Evolutionary conservation across 169 alveolate genomes (phyloP), one percentile per base, ranked within the genome.

Genomic region (Eimeria falciformis): DNA sequence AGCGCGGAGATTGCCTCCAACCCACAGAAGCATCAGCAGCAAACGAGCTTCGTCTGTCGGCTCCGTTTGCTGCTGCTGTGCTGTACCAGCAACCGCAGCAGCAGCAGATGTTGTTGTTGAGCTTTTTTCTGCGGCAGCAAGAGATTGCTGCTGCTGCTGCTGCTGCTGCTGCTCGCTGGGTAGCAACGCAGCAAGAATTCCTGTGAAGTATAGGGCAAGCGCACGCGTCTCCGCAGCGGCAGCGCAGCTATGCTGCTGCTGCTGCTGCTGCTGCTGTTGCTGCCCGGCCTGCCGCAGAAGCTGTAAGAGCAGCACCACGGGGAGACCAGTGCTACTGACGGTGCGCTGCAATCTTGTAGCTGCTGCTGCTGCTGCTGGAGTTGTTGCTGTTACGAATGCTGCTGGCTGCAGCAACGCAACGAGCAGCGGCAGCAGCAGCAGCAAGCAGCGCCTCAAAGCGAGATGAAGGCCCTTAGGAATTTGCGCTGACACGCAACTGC

Each of bases 251-350:
- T 62, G 12, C 33, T n/a, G 73, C 73, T 62, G 50, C 79, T 68
- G 79, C 23, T 68, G 79, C 83, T 40, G 40, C 56, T 73, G 62
- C 58, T 73, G 53, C 33, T 17, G 62, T 58, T 73, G 83, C 83
- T 73, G 83, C 50, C 78, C 40, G 33, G 62, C 83, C 14, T 73
- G 58, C 56, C 83, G 21, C 12, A 45, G 5, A 58, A 73, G 33
- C 33, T 73, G 83, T 58, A 73, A 43, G 62, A 73, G 83, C 62
- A 73, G 83, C 83, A 73, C 56, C 58, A 73, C 21, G 3, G 62
- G 62, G 21, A 73, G 21, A 23, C 83, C 83, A 0, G 83, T 73
- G 83, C 56, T 73, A 58, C 83, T 40, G 83, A 73, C 83, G 14
- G 83, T n/a, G 25, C 25, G 56, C 56, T 73, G 58, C 83, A 73